Evolutionary conservation across 1,139 yeast species (phyloP), one percentile per base, ranked within the genome.

Genomic region (Kodamaea suecica): DNA sequence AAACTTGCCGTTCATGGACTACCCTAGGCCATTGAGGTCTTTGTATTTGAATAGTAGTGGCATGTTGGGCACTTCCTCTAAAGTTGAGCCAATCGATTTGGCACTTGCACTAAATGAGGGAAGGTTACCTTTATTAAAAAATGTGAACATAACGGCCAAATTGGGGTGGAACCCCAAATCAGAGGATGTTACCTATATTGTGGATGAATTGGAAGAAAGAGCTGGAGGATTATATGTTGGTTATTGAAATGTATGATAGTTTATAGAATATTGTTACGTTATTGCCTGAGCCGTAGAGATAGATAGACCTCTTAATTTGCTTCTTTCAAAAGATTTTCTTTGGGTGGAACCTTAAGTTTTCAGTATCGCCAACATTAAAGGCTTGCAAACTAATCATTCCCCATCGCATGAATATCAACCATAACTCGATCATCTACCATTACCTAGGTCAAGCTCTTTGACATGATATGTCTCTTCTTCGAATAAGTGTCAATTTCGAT

Each of bases 81-180:
- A 86, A 52, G 63, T 92, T 20, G 87, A 85, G 48, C 95, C 97
- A 0, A 83, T 86, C 45, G 97, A 90, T 55, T 66, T 92, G 42
- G 85, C 95, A 0, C 72, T 88, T 34, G 97, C 97, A 0, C 61
- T 90, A 13, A 72, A 78, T 49, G 97, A 88, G 42, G 81, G 77
- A 7, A 65, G 95, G 47, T 60, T 92, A 14, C 95, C 95, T 0
- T 47, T 66, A 30, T 64, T 92, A 49, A 70, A 72, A 43, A 73
- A 73, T 35, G 66, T 92, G 3, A 69, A 82, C 32, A 73, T 88
- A 33, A 82, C 94, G 13, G 76, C 83, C 17, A 81, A 82, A 55
- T 62, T 92, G 29, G 96, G 97, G 4, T 92, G 98, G 98, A 80
- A 84, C 51, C 79, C 87, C 26, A 67, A 73, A 27, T 75, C 84